Conservation (phyloP, 2,329 filamentous ascomycete genomes). For the Chrysosporium queenslandicum region DNA sequence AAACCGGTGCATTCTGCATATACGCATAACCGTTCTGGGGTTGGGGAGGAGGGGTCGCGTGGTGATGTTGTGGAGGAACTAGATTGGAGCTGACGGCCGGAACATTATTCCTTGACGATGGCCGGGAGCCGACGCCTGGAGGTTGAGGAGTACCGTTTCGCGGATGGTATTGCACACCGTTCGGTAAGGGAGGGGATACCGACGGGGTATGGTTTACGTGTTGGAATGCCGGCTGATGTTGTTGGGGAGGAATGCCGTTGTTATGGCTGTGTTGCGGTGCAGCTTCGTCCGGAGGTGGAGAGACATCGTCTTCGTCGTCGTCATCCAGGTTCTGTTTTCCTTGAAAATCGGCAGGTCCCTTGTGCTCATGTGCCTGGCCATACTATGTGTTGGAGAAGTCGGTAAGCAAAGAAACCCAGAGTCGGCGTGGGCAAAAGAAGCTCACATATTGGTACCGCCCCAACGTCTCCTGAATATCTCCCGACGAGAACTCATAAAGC, state of each 20-base stretch:
- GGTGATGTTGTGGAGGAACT: constrained; percentile 53
- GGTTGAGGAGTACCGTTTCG: constrained; percentile 75
- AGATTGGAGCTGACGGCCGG: constrained; percentile 67
- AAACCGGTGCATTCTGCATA: constrained; percentile 76
- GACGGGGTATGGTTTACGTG: constrained; percentile 69
- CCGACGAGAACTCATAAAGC: constrained; percentile 92
- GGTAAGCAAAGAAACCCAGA: constrained; percentile 8
- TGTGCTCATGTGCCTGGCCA: constrained; percentile 87
- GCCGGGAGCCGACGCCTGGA: constrained; percentile 55
- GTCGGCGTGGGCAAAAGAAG: constrained; percentile 20
- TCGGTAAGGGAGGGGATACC: constrained; percentile 77
- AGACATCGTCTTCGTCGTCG: constrained; percentile 69
- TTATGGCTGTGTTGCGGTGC: constrained; percentile 37
- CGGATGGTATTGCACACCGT: constrained; percentile 59
- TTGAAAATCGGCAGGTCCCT: constrained; percentile 85
- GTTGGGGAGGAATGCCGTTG: constrained; percentile 47
- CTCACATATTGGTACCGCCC: constrained; percentile 82
- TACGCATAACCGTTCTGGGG: constrained; percentile 64
- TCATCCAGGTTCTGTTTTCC: constrained; percentile 66
- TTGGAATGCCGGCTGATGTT: constrained; percentile 38
- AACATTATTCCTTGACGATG: constrained; percentile 69
- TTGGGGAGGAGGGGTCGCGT: constrained; percentile 44
- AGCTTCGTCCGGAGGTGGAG: constrained; percentile 59
- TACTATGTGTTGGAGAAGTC: constrained; percentile 49
- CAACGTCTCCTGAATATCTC: constrained; percentile 85